Evolutionary conservation across 169 alveolate species (phyloP), one percentile per base, ranked within the genome.

Genomic region (Hepatocystis sp.): DNA sequence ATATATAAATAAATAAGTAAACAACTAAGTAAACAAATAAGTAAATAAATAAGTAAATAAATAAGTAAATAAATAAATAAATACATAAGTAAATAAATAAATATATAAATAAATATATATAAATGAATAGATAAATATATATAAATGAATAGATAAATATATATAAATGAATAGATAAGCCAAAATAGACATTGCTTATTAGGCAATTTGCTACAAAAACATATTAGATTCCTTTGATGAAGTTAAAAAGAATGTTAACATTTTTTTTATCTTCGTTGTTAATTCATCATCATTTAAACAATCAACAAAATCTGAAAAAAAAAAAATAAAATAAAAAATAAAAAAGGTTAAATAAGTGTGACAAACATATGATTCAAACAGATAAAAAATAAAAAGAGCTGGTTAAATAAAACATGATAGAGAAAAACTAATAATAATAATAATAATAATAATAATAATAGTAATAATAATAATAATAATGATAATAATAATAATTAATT

Each of bases 151-250:
- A n/a, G n/a, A n/a, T n/a, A n/a, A n/a, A n/a, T n/a, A n/a, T n/a
- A n/a, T n/a, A n/a, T n/a, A n/a, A n/a, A n/a, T n/a, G n/a, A n/a
- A n/a, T n/a, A n/a, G n/a, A n/a, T n/a, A n/a, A n/a, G n/a, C n/a
- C n/a, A n/a, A n/a, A n/a, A n/a, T 11, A 11, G 2, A 8, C 2
- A 1, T 19, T 52, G 15, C 63, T 21, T 1, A 52, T 19, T 42
- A 19, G 19, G 10, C 27, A n/a, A 4, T 46, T 1, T 25, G 39
- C 58, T 63, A 76, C n/a, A 47, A 11, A 63, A 76, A 76, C 39
- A 76, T 15, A 30, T 76, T 76, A 10, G 88, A 76, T 46, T 76
- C 88, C 67, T 76, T 76, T 19, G 88, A 76, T 28, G 88, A 28
- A 2, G 76, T 76, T 63, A 76, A 39, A 25, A 76, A 76, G 17